Conservation (phyloP, 1,139 yeast species). For the Yueomyces sp. region DNA sequence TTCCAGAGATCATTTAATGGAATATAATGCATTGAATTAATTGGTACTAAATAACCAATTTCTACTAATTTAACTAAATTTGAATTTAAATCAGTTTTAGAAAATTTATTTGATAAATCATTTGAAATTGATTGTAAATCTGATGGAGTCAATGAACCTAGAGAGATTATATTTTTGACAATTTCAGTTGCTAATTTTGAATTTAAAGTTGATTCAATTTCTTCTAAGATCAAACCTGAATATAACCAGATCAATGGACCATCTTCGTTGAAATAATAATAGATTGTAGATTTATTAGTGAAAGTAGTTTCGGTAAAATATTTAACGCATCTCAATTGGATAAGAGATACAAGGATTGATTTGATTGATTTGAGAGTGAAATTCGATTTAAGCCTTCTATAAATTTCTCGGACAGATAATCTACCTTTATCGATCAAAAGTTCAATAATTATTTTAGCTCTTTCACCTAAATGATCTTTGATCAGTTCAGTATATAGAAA, state of each 20-base stretch:
- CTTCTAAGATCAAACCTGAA: slow-evolving; percentile 62
- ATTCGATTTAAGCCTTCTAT: slow-evolving; percentile 28
- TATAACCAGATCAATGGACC: slow-evolving; percentile 58
- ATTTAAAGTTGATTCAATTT: slow-evolving; percentile 26
- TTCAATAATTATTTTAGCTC: slow-evolving; percentile 44
- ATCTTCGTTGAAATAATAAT: slow-evolving; percentile 49
- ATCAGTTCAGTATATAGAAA: slow-evolving; percentile 43
- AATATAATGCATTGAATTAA: slow-evolving; percentile 27
- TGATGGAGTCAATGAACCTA: slow-evolving; percentile 49
- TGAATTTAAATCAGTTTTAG: slow-evolving; percentile 11
- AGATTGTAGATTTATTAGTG: slow-evolving; percentile 26
- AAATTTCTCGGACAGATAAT: slow-evolving; percentile 37
- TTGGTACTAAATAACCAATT: slow-evolving; percentile 44
- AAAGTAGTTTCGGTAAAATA: slow-evolving; percentile 36
- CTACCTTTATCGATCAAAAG: slow-evolving; percentile 49
- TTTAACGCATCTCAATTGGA: slow-evolving; percentile 52
- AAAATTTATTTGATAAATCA: slow-evolving; percentile 10
- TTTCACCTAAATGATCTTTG: slow-evolving; percentile 48
- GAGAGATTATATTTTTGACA: slow-evolving; percentile 53
- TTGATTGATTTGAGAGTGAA: slow-evolving; percentile 33
- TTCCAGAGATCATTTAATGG: slow-evolving; percentile 48
- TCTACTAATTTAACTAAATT: slow-evolving; percentile 19
- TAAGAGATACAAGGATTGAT: slow-evolving; percentile 47
- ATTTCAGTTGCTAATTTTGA: slow-evolving; percentile 42
- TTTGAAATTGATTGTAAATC: slow-evolving; percentile 39